Evolutionary conservation across 345 rosid species (phyloP), one percentile per base, ranked within the genome.

Genomic region (Mangifera indica): DNA sequence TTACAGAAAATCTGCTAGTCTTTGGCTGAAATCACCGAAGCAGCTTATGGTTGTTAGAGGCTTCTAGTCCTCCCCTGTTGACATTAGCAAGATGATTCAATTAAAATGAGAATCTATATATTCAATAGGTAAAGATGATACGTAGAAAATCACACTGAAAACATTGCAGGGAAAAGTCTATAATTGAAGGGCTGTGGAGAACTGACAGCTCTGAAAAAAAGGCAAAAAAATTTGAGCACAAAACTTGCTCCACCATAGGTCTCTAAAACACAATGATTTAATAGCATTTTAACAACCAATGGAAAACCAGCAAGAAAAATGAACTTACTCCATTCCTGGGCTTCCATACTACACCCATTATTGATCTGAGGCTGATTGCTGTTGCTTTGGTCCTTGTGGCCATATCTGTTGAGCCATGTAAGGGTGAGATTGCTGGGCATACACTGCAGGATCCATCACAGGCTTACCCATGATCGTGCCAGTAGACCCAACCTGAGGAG

Each of bases 391-490:
- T 58, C 81, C 89, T 53, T 82, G 91, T 21, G 89, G 91, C 91
- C 95, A 87, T 86, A 87, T 84, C 22, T 87, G 96, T 63, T 84
- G 93, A 26, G 81, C 86, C 88, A 88, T 85, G 73, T 88, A 91
- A 2, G 92, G 89, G 60, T 83, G 90, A 65, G 87, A 55, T 72
- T 85, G 89, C 65, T 84, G 86, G 14, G 83, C 87, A 63, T 82
- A 87, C 66, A 89, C 71, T 6, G 92, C 63, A 25, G 96, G 95
- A 75, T 87, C 92, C 81, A 83, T 77, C 21, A 86, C 76, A 0
- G 93, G 92, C 79, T 89, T 92, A 40, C 95, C 98, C 89, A 94
- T 84, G 52, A 87, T 88, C 97, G 92, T 82, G 51, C 94, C 97
- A 0, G 94, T 87, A 61, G 88, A 60, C 60, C 93, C 96, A 20